Percentiles rank a stretch among this genome's conserved stretches.
Evolutionary conservation across 495 filamentous ascomycete genomes (phyloP).

Genomic region (Neurospora sp.): DNA sequence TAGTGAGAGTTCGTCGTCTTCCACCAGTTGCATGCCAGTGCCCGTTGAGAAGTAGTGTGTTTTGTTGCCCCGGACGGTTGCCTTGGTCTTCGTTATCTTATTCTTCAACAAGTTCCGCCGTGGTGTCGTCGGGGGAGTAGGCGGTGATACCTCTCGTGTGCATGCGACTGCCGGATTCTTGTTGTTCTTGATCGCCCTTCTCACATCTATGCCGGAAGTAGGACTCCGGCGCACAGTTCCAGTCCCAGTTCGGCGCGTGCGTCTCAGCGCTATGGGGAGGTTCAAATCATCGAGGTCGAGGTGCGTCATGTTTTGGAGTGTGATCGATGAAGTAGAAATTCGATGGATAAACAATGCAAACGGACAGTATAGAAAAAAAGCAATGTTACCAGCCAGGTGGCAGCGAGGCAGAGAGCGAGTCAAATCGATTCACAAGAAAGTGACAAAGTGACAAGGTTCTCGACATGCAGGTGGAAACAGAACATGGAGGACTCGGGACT

Average conservation of each 20-base stretch:
- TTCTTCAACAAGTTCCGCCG: neutral
- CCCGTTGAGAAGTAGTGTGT: neutral
- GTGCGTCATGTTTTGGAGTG: neutral
- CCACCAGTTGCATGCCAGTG: neutral
- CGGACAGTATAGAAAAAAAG: neutral
- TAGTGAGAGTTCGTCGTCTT: constrained; percentile 16
- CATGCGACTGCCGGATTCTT: neutral
- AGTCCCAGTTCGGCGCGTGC: neutral
- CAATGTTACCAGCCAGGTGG: neutral
- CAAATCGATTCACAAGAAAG: neutral
- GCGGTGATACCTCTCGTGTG: neutral
- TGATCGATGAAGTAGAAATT: neutral
- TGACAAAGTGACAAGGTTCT: neutral
- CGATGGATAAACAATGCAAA: neutral
- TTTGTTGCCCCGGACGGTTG: neutral
- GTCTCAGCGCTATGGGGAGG: neutral
- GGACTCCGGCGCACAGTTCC: neutral
- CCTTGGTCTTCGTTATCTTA: neutral
- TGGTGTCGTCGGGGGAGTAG: neutral
- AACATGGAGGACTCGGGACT: neutral
- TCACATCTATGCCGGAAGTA: neutral
- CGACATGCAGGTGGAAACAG: neutral
- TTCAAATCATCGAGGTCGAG: neutral
- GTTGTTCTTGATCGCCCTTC: neutral
- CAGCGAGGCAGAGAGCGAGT: neutral